These are phyloP conservation scores for Candida namnaoensis DNA, from an alignment of 805 yeast genomes.

Conservation along the genomic window DNA sequence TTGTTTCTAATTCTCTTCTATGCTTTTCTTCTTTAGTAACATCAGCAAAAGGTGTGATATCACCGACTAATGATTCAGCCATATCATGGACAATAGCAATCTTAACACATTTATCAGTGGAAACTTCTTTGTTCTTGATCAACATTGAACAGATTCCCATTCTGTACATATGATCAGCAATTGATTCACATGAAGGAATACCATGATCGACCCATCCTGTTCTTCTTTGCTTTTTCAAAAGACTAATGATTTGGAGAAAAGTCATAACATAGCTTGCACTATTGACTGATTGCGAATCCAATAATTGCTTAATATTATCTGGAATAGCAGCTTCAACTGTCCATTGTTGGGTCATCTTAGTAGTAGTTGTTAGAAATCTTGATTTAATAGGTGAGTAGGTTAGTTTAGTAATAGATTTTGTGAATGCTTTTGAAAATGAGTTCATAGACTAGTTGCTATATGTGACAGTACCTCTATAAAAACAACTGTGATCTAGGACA, in stretches of 20 bases:
- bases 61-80: conserved; percentile 92
- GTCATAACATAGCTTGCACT: conserved; percentile 33
- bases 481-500: no score
- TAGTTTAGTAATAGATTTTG: no score
- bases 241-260: conserved; percentile 56
- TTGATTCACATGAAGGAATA: conserved; percentile 41
- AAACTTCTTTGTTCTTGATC: conserved; percentile 40
- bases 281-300: conserved; percentile 27
- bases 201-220: conserved; percentile 89
- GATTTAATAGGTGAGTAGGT: no score
- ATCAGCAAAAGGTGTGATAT: conserved; percentile 76
- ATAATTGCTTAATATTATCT: conserved; percentile 26
- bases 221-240: conserved; percentile 70
- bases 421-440: no score
- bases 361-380: no score
- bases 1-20: conserved; percentile 68
- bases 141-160: conserved; percentile 80
- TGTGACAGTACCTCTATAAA: no score
- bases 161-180: conserved; percentile 94
- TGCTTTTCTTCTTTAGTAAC: conserved; percentile 77
- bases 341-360: conserved; percentile 26
- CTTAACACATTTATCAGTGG: conserved; percentile 65
- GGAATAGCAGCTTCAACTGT: conserved; percentile 49
- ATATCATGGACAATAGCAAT: conserved; percentile 90
- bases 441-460: no score